A percentile compares a stretch with the other conserved stretches of the same genome.
phyloP scores from a whole-genome alignment of 2,329 filamentous ascomycete genomes.

The Ophiostoma piceae region DNA sequence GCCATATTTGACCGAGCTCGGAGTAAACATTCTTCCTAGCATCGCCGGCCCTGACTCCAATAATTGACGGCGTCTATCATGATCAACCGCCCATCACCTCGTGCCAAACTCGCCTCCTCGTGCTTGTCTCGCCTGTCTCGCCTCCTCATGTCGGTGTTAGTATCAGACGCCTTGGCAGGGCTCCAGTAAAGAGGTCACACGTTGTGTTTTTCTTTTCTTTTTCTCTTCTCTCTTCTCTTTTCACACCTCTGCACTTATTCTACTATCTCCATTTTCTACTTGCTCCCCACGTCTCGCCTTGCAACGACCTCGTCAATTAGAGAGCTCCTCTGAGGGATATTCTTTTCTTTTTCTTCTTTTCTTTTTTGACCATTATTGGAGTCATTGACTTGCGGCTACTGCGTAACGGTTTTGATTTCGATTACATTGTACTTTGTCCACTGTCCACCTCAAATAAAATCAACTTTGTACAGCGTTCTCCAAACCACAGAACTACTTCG shows the following conservation, averaged over 20 bases:
- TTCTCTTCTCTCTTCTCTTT: background rate
- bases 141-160: background rate
- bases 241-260: background rate
- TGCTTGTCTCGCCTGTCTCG: background rate
- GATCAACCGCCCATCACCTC: background rate
- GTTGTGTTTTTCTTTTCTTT: background rate
- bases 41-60: background rate
- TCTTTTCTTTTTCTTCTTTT: background rate
- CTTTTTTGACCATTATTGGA: background rate
- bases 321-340: background rate
- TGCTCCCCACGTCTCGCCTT: background rate
- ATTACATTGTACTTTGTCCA: background rate
- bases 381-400: background rate
- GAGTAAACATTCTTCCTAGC: background rate
- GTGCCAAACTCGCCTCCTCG: background rate
- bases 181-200: slow-evolving; percentile 5
- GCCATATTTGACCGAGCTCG: background rate
- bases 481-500: background rate
- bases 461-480: background rate
- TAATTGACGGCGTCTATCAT: background rate
- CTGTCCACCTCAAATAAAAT: background rate
- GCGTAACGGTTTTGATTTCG: background rate
- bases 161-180: background rate
- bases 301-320: background rate
- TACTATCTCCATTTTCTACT: slow-evolving; percentile 4